Evolutionary conservation across 345 rosid genomes (phyloP), one percentile per base, ranked within the genome.

Genomic region (Lenwebbia sp.): DNA sequence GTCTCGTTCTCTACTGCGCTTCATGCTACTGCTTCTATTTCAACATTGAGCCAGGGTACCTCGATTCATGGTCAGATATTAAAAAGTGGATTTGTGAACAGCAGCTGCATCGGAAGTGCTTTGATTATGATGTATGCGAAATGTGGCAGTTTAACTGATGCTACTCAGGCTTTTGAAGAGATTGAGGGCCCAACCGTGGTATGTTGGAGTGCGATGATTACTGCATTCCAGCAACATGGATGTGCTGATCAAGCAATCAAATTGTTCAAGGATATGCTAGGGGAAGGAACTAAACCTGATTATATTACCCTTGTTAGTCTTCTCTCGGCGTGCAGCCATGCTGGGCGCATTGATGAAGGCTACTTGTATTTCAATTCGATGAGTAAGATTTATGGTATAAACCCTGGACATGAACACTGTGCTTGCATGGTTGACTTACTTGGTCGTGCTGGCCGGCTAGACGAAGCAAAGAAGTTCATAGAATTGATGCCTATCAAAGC

Each of bases 361-460:
- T 87, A 82, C 87, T 62, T 26, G 41, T 92, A 91, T 88, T 92
- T 91, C 87, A 86, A 88, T 78, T 89, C 91, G 41, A 92, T 92
- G 91, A 84, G 37, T 55, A 54, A 86, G 83, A 86, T 65, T 78
- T 86, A 89, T 75, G 91, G 90, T 55, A 85, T 91, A 54, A 86
- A 28, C 84, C 91, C 92, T 47, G 86, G 90, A n/a, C 89, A 83
- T 86, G 93, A 92, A 87, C 92, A 91, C 88, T 86, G 84, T 84
- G 88, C 93, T 78, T 89, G 92, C 84, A 90, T 92, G 92, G 92
- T 91, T 57, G 94, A 92, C 88, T 83, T 91, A 50, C 88, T 92
- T 52, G 90, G 92, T 60, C 93, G 91, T 37, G 90, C 91, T 51
- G 93, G 93, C 75, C 86, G 76, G 82, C 85, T 91, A 37, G 85